Base-by-base conservation (phyloP, 371 early-diverging fungal species). In the Lichtheimia ornata region DNA sequence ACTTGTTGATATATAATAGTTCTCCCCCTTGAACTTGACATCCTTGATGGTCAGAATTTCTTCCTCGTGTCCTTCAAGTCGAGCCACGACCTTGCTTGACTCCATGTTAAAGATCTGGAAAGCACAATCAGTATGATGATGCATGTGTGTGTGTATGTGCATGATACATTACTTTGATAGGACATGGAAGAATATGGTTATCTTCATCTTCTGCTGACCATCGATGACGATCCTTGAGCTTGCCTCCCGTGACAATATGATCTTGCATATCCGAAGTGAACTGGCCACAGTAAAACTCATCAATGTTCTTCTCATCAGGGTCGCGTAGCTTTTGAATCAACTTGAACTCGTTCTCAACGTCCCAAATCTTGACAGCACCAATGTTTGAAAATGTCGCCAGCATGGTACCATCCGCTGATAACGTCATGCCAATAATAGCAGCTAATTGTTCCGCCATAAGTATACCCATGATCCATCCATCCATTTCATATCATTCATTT, bases 181-280 rank as follows among this genome's bases (percentile, higher is more conserved):
- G 91, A 61, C 95, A 94, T 1, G 93, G 92, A 58, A 96, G 64
- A 54, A 96, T 94, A 62, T 94, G 93, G 66, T 94, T 94, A 67
- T 96, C 96, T 5, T 92, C 90, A 62, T 96, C 96, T 17, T 86
- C 87, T 43, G 84, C 84, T 2, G 91, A 92, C 95, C 96, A 96
- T 43, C 86, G 78, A 64, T 86, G 82, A 17, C 94, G 83, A 64
- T 96, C 94, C 67, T 96, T 96, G 24, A 90, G 74, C 42, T 80
- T 80, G 13, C 81, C 81, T 35, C 73, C 79, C 0, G 69, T 69
- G 13, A 65, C 72, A 40, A 79, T 43, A 1, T 70, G 56, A 0
- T 61, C 70, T 42, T 61, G 66, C n/a, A 9, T 56, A 3, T 84
- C 73, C 1, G 82, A 79, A 1, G 77, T 76, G 54, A 94, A 92